These are phyloP conservation scores for Centella asiatica DNA, from an alignment of 129 eudicot species.

Conservation along the genomic window DNA sequence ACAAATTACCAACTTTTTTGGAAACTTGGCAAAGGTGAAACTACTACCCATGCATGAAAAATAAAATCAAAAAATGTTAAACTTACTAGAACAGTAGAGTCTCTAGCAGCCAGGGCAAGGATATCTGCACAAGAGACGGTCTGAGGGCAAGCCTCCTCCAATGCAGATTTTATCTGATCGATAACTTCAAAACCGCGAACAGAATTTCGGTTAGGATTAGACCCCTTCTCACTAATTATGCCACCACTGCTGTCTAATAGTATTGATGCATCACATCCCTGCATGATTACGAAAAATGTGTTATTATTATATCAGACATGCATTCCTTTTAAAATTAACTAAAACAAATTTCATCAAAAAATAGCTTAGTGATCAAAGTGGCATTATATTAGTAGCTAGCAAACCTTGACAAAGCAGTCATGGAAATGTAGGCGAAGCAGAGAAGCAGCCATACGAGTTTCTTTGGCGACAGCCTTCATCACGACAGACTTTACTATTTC, in stretches of 20 bases:
- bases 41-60: neutral
- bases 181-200: slow-evolving; percentile 9
- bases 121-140: slow-evolving; percentile 13
- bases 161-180: slow-evolving; percentile 7
- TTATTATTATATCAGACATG: neutral
- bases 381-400: neutral
- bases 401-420: slow-evolving; percentile 11
- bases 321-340: neutral
- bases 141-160: slow-evolving; percentile 2
- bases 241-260: slow-evolving; percentile 3
- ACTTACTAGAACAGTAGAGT: slow-evolving; percentile 8
- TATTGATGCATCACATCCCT: slow-evolving; percentile 13
- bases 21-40: neutral
- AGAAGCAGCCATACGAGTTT: slow-evolving; percentile 14
- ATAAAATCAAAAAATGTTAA: neutral
- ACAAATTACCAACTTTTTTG: neutral
- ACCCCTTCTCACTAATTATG: slow-evolving; percentile 7
- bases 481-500: neutral
- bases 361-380: neutral
- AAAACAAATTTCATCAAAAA: neutral
- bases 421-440: slow-evolving; percentile 12
- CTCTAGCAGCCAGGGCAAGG: slow-evolving; percentile 11
- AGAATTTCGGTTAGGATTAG: slow-evolving; percentile 10
- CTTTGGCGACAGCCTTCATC: neutral
- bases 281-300: neutral